phyloP scores from a whole-genome alignment of 441 rosid species.

The Jatropha multifida region DNA sequence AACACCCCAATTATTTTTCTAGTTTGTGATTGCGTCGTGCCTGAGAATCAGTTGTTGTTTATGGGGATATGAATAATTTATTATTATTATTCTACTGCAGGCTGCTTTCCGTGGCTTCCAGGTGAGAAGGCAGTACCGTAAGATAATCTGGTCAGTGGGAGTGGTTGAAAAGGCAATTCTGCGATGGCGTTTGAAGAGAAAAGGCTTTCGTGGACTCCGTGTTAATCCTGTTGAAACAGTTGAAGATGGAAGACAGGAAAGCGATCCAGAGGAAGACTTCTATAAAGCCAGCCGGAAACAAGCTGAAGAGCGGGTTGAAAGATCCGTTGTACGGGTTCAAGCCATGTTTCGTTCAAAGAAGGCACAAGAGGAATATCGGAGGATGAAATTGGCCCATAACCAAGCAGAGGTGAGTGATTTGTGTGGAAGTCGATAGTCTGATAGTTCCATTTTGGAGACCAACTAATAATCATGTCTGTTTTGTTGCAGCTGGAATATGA shows the following conservation, averaged over 20 bases:
- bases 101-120: conserved; percentile 84
- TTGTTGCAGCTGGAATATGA: conserved; percentile 57
- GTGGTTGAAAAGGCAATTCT: conserved; percentile 87
- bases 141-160: conserved; percentile 95
- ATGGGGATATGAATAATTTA: neutral
- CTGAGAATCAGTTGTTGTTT: neutral
- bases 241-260: conserved; percentile 33
- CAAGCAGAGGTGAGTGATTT: conserved; percentile 62
- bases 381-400: conserved; percentile 71
- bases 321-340: conserved; percentile 82
- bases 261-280: conserved; percentile 73
- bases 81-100: conserved; percentile 40
- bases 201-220: conserved; percentile 86
- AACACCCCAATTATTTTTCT: neutral
- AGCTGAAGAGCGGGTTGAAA: conserved; percentile 90
- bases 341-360: conserved; percentile 97
- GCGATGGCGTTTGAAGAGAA: conserved; percentile 95
- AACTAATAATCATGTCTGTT: neutral
- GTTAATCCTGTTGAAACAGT: conserved; percentile 36
- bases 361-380: conserved; percentile 85
- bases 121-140: conserved; percentile 76
- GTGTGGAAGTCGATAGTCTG: conserved; percentile 6
- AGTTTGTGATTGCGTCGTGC: neutral
- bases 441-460: neutral
- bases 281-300: conserved; percentile 75